Percentiles rank a stretch among this genome's conserved stretches.
phyloP scores from a whole-genome alignment of 345 rosid species.

The Gossypium turneri region DNA sequence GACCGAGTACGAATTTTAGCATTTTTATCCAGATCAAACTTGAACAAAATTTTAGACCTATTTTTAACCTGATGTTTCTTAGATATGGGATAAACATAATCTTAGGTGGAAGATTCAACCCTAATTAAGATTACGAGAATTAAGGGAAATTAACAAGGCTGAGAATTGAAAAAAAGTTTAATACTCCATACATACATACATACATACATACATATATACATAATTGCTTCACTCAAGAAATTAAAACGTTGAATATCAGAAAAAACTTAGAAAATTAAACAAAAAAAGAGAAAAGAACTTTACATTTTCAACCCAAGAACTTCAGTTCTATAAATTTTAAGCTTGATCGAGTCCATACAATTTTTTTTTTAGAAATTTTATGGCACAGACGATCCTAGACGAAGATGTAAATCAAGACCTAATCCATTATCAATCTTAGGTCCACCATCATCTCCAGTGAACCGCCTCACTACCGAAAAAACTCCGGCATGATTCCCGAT shows the following conservation, averaged over 20 bases:
- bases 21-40: too few relatives aligned
- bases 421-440: slow-evolving; percentile 41
- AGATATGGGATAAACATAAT: too few relatives aligned
- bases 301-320: neutral
- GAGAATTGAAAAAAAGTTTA: neutral
- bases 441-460: slow-evolving; percentile 37
- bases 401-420: slow-evolving; percentile 72
- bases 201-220: neutral
- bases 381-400: slow-evolving; percentile 66
- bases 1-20: too few relatives aligned
- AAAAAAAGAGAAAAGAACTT: too few relatives aligned
- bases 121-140: neutral
- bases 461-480: slow-evolving; percentile 35
- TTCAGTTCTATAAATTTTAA: neutral
- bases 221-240: neutral
- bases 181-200: neutral
- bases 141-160: neutral
- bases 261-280: neutral
- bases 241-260: neutral
- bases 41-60: too few relatives aligned
- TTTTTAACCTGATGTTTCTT: too few relatives aligned
- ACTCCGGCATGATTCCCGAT: slow-evolving; percentile 19
- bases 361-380: neutral
- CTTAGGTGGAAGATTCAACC: too few relatives aligned
- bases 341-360: neutral